A percentile compares a stretch with the other conserved stretches of the same genome.
phyloP scores from a whole-genome alignment of 306 rosid species.

The Vachellia collinsii region DNA sequence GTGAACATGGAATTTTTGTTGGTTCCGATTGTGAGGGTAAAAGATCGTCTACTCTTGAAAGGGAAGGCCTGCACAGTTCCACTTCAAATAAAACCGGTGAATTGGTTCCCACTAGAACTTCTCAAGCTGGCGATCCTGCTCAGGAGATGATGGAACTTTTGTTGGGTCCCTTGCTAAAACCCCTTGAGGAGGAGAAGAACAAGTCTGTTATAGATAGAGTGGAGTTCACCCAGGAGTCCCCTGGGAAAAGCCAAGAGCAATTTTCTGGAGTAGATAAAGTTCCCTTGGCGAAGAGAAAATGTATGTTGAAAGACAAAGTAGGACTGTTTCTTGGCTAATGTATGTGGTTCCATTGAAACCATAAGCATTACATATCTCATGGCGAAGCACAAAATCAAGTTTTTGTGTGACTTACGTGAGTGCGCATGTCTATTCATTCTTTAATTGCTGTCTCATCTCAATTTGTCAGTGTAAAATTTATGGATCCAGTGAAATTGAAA shows the following conservation, averaged over 20 bases:
- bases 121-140: conserved; percentile 65
- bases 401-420: conserved; percentile 7
- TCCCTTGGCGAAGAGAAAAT: conserved; percentile 58
- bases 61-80: conserved; percentile 38
- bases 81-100: conserved; percentile 38
- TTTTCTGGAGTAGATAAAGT: conserved; percentile 44
- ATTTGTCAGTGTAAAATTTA: conserved; percentile 7
- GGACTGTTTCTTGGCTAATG: conserved; percentile 60
- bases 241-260: conserved; percentile 41
- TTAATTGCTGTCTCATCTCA: conserved; percentile 13
- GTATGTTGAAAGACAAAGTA: conserved; percentile 71
- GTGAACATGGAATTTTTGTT: conserved; percentile 37
- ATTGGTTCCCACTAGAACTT: conserved; percentile 32
- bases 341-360: conserved; percentile 28
- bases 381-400: conserved; percentile 5
- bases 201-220: conserved; percentile 37
- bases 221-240: conserved; percentile 41
- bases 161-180: conserved; percentile 77
- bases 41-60: conserved; percentile 33
- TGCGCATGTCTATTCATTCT: conserved; percentile 27
- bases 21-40: conserved; percentile 38
- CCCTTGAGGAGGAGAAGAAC: conserved; percentile 49
- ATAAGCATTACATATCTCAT: conserved; percentile 17
- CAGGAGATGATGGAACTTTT: conserved; percentile 79
- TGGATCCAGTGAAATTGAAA: conserved; percentile 31